phyloP scores from a whole-genome alignment of 1,284 basidiomycete species.

The Sporisorium iseilematis-ciliati region DNA sequence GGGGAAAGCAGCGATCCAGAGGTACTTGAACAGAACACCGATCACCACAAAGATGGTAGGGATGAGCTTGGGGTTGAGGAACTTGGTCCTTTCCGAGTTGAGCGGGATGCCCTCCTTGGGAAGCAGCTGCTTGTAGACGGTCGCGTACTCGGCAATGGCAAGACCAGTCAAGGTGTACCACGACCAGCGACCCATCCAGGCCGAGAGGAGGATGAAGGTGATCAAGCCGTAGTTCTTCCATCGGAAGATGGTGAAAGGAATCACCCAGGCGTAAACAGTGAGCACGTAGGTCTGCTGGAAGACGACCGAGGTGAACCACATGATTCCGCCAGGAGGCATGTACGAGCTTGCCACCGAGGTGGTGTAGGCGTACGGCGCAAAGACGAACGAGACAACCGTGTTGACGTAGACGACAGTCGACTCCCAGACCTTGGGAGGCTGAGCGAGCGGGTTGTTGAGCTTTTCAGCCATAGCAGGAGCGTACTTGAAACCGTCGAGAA shows the following conservation, averaged over 20 bases:
- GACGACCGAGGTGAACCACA: conserved; percentile 56
- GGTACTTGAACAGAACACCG: conserved; percentile 57
- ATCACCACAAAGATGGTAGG: conserved; percentile 43
- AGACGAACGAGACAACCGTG: conserved; percentile 50
- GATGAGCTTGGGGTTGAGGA: conserved; percentile 44
- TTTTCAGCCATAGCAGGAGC: conserved; percentile 32
- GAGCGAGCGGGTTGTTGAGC: conserved; percentile 47
- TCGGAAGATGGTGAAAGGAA: conserved; percentile 53
- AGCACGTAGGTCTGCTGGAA: conserved; percentile 61
- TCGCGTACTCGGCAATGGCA: conserved; percentile 52
- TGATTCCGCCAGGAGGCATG: conserved; percentile 50
- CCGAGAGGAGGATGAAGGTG: conserved; percentile 45
- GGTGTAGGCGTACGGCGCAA: conserved; percentile 45
- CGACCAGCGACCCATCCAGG: conserved; percentile 58
- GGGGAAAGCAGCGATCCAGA: conserved; percentile 50
- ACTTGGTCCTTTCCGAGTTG: conserved; percentile 40
- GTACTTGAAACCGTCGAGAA: conserved; percentile 44
- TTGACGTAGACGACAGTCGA: conserved; percentile 54
- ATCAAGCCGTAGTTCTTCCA: conserved; percentile 52
- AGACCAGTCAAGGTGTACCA: conserved; percentile 63
- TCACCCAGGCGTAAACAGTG: conserved; percentile 53
- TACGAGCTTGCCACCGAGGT: conserved; percentile 46
- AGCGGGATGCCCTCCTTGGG: conserved; percentile 43
- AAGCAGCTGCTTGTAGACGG: conserved; percentile 43
- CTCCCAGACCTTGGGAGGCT: conserved; percentile 50